Percentiles rank a stretch among this genome's conserved stretches.
phyloP scores from a whole-genome alignment of 2,329 filamentous ascomycete species.

The Macrophomina tecta region DNA sequence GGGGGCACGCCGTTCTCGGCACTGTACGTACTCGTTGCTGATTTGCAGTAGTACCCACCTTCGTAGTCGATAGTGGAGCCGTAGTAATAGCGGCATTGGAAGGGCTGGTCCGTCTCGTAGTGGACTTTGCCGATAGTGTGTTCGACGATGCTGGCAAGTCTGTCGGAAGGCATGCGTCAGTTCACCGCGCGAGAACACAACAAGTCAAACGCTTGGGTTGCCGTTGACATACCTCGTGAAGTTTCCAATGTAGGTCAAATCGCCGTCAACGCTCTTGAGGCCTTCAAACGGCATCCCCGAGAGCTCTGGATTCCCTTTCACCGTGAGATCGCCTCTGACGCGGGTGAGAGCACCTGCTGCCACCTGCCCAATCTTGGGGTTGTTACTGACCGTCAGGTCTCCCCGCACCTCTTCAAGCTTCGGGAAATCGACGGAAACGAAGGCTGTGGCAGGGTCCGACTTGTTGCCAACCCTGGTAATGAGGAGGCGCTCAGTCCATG shows the following conservation, averaged over 20 bases:
- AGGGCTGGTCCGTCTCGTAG: not conserved
- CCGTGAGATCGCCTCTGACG: not conserved
- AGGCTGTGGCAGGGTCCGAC: too few relatives aligned
- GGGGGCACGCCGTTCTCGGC: not conserved
- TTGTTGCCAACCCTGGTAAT: not conserved
- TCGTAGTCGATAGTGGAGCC: not conserved
- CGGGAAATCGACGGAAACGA: not conserved
- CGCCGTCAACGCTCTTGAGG: not conserved
- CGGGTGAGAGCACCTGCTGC: not conserved
- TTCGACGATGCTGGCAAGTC: not conserved
- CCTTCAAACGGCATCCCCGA: not conserved
- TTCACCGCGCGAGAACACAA: too few relatives aligned
- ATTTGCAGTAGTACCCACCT: slow-evolving; percentile 13
- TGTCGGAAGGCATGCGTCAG: not conserved
- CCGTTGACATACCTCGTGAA: not conserved
- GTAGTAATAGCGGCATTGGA: not conserved
- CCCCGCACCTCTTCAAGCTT: not conserved
- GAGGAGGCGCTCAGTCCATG: not conserved
- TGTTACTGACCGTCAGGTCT: not conserved
- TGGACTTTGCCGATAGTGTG: slow-evolving; percentile 7
- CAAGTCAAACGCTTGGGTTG: too few relatives aligned
- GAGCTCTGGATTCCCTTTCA: not conserved
- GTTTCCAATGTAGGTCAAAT: not conserved
- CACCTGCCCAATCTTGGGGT: not conserved
- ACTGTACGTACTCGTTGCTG: not conserved